Evolutionary conservation across 2,329 filamentous ascomycete species (phyloP).

Genomic region (Westerdykella sp.): DNA sequence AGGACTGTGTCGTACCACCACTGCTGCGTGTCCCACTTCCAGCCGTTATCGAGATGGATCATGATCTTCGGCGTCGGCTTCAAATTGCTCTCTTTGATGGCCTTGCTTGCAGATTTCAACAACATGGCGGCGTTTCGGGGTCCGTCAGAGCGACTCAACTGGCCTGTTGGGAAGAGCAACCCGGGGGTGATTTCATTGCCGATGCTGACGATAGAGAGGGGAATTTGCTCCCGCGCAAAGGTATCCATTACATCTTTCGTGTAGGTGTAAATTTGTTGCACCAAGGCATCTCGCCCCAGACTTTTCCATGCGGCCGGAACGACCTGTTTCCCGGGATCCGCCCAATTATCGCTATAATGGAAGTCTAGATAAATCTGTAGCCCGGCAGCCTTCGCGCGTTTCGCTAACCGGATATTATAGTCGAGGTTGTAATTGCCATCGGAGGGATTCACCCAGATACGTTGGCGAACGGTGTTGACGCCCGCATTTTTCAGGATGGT

Average conservation of each 20-base stretch:
- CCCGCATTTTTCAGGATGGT: conserved; percentile 56
- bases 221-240: conserved; percentile 52
- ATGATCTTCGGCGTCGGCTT: conserved; percentile 59
- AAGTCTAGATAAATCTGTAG: conserved; percentile 58
- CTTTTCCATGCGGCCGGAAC: conserved; percentile 59
- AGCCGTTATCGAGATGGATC: conserved; percentile 72
- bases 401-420: conserved; percentile 64
- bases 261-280: conserved; percentile 63
- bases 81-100: conserved; percentile 58
- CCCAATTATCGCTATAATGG: conserved; percentile 66
- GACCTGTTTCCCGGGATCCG: conserved; percentile 58
- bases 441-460: conserved; percentile 61
- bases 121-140: conserved; percentile 56
- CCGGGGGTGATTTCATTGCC: conserved; percentile 68
- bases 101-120: conserved; percentile 58
- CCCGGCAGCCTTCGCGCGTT: conserved; percentile 57
- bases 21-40: conserved; percentile 61
- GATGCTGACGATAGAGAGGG: conserved; percentile 59
- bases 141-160: conserved; percentile 43
- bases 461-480: conserved; percentile 64
- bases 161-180: conserved; percentile 60
- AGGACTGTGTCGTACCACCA: conserved; percentile 57
- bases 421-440: conserved; percentile 61
- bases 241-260: conserved; percentile 56
- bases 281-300: conserved; percentile 51